Percentiles rank a stretch among this genome's conserved stretches.
Evolutionary conservation across 2,329 filamentous ascomycete species (phyloP).

Genomic region (Calycina marina): DNA sequence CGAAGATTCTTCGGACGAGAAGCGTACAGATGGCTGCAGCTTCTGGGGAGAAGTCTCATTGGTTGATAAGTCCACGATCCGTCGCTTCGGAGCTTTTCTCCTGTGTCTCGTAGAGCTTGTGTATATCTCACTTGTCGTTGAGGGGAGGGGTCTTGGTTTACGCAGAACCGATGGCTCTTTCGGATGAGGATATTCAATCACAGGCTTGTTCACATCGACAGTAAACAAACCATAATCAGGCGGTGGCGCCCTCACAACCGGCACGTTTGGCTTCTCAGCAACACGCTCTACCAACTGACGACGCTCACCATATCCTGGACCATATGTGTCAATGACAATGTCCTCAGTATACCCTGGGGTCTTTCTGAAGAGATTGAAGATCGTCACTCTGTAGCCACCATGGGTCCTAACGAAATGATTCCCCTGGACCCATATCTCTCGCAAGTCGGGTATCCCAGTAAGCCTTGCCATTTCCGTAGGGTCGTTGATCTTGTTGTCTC

Average conservation of each 20-base stretch:
- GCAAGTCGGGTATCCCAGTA: constrained; percentile 80
- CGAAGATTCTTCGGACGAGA: constrained; percentile 13
- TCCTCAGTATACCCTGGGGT: constrained; percentile 86
- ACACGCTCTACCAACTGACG: constrained; percentile 72
- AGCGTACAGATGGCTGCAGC: constrained; percentile 9
- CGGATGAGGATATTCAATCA: constrained; percentile 37
- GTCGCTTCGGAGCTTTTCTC: constrained; percentile 42
- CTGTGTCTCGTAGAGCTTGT: constrained; percentile 43
- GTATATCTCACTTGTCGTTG: constrained; percentile 41
- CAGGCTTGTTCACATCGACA: constrained; percentile 53
- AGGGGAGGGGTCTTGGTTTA: constrained; percentile 40
- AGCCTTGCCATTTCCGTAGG: constrained; percentile 80
- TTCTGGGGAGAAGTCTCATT: constrained; percentile 19
- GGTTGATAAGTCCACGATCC: constrained; percentile 50
- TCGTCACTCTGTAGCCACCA: constrained; percentile 68
- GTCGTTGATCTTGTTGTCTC: constrained; percentile 84
- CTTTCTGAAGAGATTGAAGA: constrained; percentile 90
- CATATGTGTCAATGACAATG: constrained; percentile 71
- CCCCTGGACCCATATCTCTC: constrained; percentile 81
- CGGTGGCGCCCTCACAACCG: constrained; percentile 57
- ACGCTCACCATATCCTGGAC: constrained; percentile 73
- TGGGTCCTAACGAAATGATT: constrained; percentile 89
- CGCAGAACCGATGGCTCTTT: constrained; percentile 37
- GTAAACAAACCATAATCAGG: constrained; percentile 43
- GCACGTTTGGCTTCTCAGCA: constrained; percentile 60